Conservation (phyloP, 495 filamentous ascomycete species). For the Symbiotaphrina buchneri region DNA sequence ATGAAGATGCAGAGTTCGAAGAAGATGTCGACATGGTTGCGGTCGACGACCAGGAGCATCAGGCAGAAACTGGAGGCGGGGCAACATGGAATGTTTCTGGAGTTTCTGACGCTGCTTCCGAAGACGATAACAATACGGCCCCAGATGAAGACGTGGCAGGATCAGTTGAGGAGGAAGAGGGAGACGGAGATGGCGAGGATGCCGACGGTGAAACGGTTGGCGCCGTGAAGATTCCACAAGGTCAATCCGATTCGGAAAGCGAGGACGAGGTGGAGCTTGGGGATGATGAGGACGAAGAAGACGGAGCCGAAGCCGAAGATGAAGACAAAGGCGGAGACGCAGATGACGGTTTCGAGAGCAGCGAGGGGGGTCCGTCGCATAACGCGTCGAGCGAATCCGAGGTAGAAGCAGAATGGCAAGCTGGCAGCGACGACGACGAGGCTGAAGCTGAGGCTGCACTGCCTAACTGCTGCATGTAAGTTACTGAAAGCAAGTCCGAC, state of each 20-base stretch:
- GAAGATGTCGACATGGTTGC: too few species aligned
- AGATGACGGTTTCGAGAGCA: conserved; percentile 22
- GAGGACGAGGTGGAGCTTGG: conserved; percentile 18
- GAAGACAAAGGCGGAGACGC: conserved; percentile 9
- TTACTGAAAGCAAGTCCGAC: conserved; percentile 9
- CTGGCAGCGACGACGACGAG: conserved; percentile 40
- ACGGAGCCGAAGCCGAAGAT: conserved; percentile 9
- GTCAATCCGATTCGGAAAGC: conserved; percentile 18
- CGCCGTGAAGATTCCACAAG: conserved; percentile 10
- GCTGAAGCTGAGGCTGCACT: conserved; percentile 39
- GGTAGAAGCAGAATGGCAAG: conserved; percentile 43
- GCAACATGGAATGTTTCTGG: too few species aligned
- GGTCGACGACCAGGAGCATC: too few species aligned
- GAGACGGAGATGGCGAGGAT: conserved; percentile 15
- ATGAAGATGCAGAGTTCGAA: conserved; percentile 5
- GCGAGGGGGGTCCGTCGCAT: too few species aligned
- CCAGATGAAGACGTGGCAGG: conserved; percentile 13
- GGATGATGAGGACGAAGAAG: conserved; percentile 13
- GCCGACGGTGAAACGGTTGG: conserved; percentile 22
- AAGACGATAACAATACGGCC: conserved; percentile 14
- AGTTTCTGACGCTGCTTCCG: conserved; percentile 27
- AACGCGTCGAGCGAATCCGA: too few species aligned
- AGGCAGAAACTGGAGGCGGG: too few species aligned
- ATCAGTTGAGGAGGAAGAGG: conserved; percentile 13
- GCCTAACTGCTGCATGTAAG: conserved; percentile 44